Evolutionary conservation across 331 rosid genomes (phyloP), one percentile per base, ranked within the genome.

Genomic region (Malus hybrid): DNA sequence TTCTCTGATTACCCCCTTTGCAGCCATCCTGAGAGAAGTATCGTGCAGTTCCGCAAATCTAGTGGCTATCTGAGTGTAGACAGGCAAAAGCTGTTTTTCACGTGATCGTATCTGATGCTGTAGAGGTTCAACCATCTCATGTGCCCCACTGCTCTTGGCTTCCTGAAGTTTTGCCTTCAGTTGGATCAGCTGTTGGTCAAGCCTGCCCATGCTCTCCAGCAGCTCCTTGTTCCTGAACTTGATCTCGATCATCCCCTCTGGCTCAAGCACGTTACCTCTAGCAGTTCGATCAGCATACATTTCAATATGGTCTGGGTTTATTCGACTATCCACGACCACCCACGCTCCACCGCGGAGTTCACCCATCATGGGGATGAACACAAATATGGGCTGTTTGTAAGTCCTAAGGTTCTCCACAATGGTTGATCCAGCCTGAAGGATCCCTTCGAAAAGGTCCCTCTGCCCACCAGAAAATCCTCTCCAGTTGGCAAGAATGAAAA

Each of bases 311-410:
- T 95, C 93, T 7, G 98, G 87, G 80, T 95, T 95, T 75, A 95
- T 95, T 62, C 90, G 84, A 78, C 98, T 92, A 77, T 95, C 98
- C 55, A 95, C 98, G 8, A 95, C 98, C 62, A 90, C 99, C 99
- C 99, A 95, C 31, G 98, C 98, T 78, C 99, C 98, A 1, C 99
- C 99, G 3, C 99, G 97, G 70, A 95, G 98, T 81, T 95, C 99
- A 10, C 97, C 99, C 97, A 89, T 88, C 99, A 90, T 95, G 24
- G 99, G 99, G 63, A 95, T 95, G 88, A 89, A 95, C 2, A 95
- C 97, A 71, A 95, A 95, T 67, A 95, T 85, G 6, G 98, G 99
- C 82, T 95, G 99, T 76, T 87, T 92, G 87, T 92, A 95, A 42
- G 99, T 95, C 79, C 99, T 86, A 29, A 95, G 99, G 83, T 95